phyloP scores from a whole-genome alignment of 2,329 filamentous ascomycete species.

The Fusarium compactum region DNA sequence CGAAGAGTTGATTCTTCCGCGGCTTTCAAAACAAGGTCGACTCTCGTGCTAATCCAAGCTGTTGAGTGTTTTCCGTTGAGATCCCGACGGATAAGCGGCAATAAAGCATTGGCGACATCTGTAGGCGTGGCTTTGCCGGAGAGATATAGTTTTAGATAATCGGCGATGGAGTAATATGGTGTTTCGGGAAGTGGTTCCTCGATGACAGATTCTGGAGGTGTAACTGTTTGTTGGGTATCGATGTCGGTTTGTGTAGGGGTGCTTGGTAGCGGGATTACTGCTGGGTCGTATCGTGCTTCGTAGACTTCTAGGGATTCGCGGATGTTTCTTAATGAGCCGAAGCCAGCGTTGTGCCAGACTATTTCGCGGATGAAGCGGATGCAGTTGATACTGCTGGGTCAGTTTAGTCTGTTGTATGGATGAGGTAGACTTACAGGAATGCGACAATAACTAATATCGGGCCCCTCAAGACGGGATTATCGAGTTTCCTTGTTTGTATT shows the following conservation, averaged over 20 bases:
- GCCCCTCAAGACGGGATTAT: constrained; percentile 10
- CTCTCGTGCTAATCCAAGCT: constrained; percentile 59
- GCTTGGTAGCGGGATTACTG: constrained; percentile 55
- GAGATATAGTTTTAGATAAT: constrained; percentile 60
- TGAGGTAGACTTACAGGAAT: constrained; percentile 2
- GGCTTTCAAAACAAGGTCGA: constrained; percentile 55
- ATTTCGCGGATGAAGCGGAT: constrained; percentile 34
- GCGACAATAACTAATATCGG: neutral
- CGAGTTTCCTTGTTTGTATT: constrained; percentile 1
- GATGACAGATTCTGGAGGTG: neutral
- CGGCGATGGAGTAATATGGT: constrained; percentile 54
- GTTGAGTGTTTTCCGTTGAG: constrained; percentile 54
- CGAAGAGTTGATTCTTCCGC: constrained; percentile 59
- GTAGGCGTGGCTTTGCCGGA: constrained; percentile 59
- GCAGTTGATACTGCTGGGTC: constrained; percentile 22
- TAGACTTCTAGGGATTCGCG: constrained; percentile 63
- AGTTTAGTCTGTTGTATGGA: neutral
- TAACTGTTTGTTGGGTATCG: neutral
- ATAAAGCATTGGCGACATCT: constrained; percentile 58
- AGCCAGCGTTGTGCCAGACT: constrained; percentile 72
- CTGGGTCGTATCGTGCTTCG: constrained; percentile 60
- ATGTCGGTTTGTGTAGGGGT: neutral
- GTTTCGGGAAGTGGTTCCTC: neutral
- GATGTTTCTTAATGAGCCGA: constrained; percentile 66
- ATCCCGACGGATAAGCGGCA: constrained; percentile 60